Percentiles rank a stretch among this genome's conserved stretches.
Conservation (phyloP, 2,329 filamentous ascomycete species). For the Trichoderma aggressivum region DNA sequence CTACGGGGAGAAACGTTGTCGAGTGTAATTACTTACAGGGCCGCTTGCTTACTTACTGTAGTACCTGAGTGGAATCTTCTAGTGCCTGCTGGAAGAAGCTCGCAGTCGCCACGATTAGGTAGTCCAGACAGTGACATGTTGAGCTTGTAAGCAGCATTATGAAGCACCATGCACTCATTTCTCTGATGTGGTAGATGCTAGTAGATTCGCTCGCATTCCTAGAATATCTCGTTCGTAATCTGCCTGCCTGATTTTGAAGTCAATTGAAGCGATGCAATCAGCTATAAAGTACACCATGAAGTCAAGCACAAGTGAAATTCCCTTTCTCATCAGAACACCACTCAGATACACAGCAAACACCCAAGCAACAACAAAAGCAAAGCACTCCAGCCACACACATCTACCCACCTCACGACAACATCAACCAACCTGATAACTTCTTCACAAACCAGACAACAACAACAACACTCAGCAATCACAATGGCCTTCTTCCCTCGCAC, state of each 20-base stretch:
- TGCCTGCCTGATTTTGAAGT: conserved; percentile 24
- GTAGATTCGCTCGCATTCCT: conserved; percentile 23
- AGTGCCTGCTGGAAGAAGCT: conserved; percentile 23
- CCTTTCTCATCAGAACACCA: conserved; percentile 24
- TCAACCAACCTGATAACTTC: neutral
- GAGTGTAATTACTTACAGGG: neutral
- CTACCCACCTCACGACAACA: neutral
- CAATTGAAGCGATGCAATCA: conserved; percentile 20
- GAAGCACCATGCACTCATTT: conserved; percentile 2
- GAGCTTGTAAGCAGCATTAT: conserved; percentile 18
- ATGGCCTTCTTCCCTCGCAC: conserved; percentile 60
- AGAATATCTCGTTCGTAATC: conserved; percentile 21
- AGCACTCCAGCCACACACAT: neutral
- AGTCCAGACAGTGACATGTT: neutral
- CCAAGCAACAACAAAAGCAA: conserved; percentile 15
- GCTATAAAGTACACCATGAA: conserved; percentile 32
- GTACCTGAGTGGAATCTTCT: conserved; percentile 26
- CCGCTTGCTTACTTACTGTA: neutral
- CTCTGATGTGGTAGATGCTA: neutral
- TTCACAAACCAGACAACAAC: neutral
- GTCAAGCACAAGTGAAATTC: neutral
- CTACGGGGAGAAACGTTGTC: neutral
- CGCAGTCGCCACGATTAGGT: conserved; percentile 3
- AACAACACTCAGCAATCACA: conserved; percentile 19
- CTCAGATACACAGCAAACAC: conserved; percentile 24